Conservation (phyloP, 2,329 filamentous ascomycete species). For the Esteya vermicola region DNA sequence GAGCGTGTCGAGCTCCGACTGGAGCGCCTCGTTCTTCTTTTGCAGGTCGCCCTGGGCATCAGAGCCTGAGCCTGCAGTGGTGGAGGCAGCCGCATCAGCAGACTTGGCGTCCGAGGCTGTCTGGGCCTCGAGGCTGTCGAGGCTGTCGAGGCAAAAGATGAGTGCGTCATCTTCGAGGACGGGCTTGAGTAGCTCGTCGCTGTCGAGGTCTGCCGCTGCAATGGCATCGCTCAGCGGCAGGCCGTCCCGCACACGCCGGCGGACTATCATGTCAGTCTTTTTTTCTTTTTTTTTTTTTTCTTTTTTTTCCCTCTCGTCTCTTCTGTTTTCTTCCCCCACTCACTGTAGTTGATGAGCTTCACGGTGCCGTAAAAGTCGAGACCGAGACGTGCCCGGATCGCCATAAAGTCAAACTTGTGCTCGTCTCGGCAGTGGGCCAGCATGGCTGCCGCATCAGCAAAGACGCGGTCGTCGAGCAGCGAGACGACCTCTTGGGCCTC, state of each 20-base stretch:
- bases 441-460: constrained; percentile 50
- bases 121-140: too few species aligned
- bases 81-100: neutral
- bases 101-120: too few species aligned
- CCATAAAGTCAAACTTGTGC: constrained; percentile 52
- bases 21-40: constrained; percentile 39
- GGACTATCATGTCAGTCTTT: constrained; percentile 22
- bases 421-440: constrained; percentile 53
- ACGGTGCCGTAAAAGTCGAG: constrained; percentile 63
- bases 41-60: constrained; percentile 17
- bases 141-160: constrained; percentile 74
- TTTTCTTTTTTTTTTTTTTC: neutral
- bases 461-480: constrained; percentile 52
- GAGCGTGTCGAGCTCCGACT: constrained; percentile 45
- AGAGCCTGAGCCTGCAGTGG: neutral
- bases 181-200: constrained; percentile 71
- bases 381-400: constrained; percentile 37
- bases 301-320: too few species aligned
- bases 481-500: constrained; percentile 49
- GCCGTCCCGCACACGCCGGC: constrained; percentile 29
- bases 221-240: constrained; percentile 41
- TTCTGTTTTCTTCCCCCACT: constrained; percentile 2
- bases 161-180: constrained; percentile 81
- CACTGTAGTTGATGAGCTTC: constrained; percentile 59
- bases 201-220: constrained; percentile 47